Evolutionary conservation across 1,284 basidiomycete genomes (phyloP).

Genomic region (Puccinia hordei): DNA sequence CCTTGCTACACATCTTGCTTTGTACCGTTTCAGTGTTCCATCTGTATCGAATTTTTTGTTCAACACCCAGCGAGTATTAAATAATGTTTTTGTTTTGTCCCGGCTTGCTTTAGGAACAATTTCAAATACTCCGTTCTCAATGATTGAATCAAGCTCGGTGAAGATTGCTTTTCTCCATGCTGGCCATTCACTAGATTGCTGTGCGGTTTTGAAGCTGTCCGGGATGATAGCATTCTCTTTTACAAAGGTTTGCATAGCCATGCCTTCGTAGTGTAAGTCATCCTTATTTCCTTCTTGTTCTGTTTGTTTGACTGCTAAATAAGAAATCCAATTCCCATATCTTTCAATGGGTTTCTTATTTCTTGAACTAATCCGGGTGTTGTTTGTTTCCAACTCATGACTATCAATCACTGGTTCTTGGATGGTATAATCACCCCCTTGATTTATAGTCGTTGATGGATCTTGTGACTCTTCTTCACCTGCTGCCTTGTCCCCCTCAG

Average conservation of each 20-base stretch:
- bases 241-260: conserved; percentile 18
- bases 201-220: no score
- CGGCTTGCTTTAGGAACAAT: no score
- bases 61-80: no score
- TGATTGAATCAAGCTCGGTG: no score
- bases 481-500: no score
- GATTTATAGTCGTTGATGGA: conserved; percentile 14
- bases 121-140: no score
- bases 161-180: no score
- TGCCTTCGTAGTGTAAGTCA: conserved; percentile 13
- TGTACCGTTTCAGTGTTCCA: conserved; percentile 32
- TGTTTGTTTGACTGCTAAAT: no score
- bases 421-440: conserved; percentile 16
- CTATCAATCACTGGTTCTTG: not conserved
- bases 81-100: no score
- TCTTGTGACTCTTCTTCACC: not conserved
- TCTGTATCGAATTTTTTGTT: no score
- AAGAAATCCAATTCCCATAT: no score
- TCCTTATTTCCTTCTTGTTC: not conserved
- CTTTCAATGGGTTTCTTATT: conserved; percentile 18
- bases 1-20: conserved; percentile 39
- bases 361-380: conserved; percentile 17
- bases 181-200: no score
- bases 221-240: conserved; percentile 28
- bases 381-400: not conserved